A percentile compares a stretch with the other conserved stretches of the same genome.
These are phyloP conservation scores for Irpex sp. DNA, from an alignment of 1,284 basidiomycete genomes.

Conservation along the genomic window DNA sequence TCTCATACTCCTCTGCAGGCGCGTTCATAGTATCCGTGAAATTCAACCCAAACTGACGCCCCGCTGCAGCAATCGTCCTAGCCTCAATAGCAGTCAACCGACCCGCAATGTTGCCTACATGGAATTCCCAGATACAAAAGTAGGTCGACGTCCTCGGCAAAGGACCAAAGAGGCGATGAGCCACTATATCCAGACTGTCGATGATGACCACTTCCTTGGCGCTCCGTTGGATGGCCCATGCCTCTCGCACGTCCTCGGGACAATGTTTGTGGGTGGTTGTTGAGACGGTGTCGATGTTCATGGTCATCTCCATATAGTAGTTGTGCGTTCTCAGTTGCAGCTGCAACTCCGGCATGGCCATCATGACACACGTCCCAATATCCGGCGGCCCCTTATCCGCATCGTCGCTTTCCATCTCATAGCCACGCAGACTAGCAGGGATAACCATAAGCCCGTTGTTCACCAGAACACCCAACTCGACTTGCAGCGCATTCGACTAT, in stretches of 20 bases:
- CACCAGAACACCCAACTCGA: conserved; percentile 58
- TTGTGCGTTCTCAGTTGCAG: conserved; percentile 78
- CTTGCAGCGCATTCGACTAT: conserved; percentile 81
- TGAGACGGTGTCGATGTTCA: conserved; percentile 64
- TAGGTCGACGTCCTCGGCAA: conserved; percentile 83
- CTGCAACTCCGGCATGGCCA: conserved; percentile 67
- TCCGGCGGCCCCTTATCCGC: conserved; percentile 25
- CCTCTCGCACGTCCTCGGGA: conserved; percentile 40
- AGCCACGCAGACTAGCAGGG: conserved; percentile 76
- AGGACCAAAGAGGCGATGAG: conserved; percentile 85
- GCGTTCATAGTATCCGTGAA: conserved; percentile 78
- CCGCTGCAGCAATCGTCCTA: conserved; percentile 48
- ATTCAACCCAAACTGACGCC: conserved; percentile 61
- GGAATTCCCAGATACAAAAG: conserved; percentile 87
- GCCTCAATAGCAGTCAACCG: conserved; percentile 56
- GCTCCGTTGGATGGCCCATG: conserved; percentile 18
- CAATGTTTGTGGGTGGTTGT: conserved; percentile 49
- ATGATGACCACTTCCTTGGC: conserved; percentile 49
- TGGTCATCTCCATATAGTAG: conserved; percentile 84
- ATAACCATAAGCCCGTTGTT: conserved; percentile 57
- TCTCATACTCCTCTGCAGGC: conserved; percentile 67
- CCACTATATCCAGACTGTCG: conserved; percentile 75
- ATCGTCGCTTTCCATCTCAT: conserved; percentile 37
- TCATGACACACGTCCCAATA: conserved; percentile 52
- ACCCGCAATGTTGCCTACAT: conserved; percentile 59